Conservation (phyloP, 23 red algal species). For the Rhodosorus marinus region DNA sequence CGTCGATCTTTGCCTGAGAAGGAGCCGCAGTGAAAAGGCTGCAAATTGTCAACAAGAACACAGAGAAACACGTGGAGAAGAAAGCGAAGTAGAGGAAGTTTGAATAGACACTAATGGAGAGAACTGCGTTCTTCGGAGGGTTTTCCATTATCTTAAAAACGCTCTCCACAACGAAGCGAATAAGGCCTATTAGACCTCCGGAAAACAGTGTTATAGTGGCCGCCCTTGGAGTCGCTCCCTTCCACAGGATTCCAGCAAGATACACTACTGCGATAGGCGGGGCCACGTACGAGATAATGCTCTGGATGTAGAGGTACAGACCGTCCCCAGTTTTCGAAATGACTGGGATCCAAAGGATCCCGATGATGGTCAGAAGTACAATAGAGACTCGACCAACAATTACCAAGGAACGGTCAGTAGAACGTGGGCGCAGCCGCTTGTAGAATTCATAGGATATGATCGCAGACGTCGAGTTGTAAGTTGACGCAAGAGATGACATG, state of each 20-base stretch:
- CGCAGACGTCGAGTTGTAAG: constrained; percentile 5
- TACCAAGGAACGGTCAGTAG: not conserved
- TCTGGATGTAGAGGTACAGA: constrained; percentile 17
- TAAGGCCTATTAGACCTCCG: constrained; percentile 3
- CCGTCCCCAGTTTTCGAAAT: constrained; percentile 3
- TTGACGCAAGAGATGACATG: constrained; percentile 11
- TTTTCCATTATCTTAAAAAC: not conserved
- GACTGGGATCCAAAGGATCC: constrained; percentile 6
- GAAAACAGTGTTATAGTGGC: not conserved
- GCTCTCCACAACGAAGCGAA: constrained; percentile 3
- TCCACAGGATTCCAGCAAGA: constrained; percentile 3
- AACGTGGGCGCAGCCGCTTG: not conserved
- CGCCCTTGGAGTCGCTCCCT: constrained; percentile 5
- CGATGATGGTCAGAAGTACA: not conserved
- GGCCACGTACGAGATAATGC: constrained; percentile 7
- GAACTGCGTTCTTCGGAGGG: not conserved
- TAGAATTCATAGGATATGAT: constrained; percentile 7
- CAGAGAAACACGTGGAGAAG: not conserved
- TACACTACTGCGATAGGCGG: constrained; percentile 13
- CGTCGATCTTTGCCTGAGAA: not conserved
- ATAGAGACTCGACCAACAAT: constrained; percentile 1
- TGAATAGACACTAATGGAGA: not conserved
- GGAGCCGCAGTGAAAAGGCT: constrained; percentile 3
- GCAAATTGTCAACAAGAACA: not conserved
- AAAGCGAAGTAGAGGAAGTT: constrained; percentile 21